Conservation (phyloP, 805 yeast species). For the Sugiyamaella marilandica region DNA sequence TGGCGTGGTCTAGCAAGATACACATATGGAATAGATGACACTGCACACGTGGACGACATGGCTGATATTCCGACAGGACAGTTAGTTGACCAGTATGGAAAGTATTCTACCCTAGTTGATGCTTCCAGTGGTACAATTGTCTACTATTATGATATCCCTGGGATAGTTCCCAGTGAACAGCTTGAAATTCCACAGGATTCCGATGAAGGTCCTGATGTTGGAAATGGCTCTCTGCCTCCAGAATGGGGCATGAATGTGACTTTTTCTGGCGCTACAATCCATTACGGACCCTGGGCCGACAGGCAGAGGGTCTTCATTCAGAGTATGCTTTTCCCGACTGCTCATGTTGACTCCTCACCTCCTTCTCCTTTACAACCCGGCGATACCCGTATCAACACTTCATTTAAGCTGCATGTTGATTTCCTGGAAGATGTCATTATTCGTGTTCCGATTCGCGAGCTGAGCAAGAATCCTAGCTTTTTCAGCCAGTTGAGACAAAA, state of each 20-base stretch:
- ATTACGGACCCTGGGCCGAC: slow-evolving; percentile 96
- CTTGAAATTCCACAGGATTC: slow-evolving; percentile 30
- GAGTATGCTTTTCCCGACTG: slow-evolving; percentile 59
- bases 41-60: slow-evolving; percentile 31
- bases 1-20: slow-evolving; percentile 84
- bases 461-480: slow-evolving; percentile 63
- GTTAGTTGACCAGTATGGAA: slow-evolving; percentile 68
- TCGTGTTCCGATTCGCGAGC: slow-evolving; percentile 79
- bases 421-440: slow-evolving; percentile 62
- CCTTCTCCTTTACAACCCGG: slow-evolving; percentile 45
- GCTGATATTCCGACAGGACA: slow-evolving; percentile 25
- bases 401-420: slow-evolving; percentile 50
- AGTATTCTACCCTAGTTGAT: slow-evolving; percentile 63
- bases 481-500: slow-evolving; percentile 29
- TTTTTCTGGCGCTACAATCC: slow-evolving; percentile 57
- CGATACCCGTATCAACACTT: slow-evolving; percentile 48
- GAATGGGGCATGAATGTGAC: slow-evolving; percentile 56
- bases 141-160: slow-evolving; percentile 72
- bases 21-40: slow-evolving; percentile 30
- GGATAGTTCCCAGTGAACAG: slow-evolving; percentile 44
- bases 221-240: slow-evolving; percentile 56
- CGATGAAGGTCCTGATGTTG: slow-evolving; percentile 50
- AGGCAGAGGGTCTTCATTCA: slow-evolving; percentile 69
- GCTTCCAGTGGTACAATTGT: slow-evolving; percentile 50
- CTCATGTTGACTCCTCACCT: slow-evolving; percentile 53